These are phyloP conservation scores for Dichotomopilus funicola DNA, from an alignment of 2,329 filamentous ascomycete genomes.

Conservation along the genomic window DNA sequence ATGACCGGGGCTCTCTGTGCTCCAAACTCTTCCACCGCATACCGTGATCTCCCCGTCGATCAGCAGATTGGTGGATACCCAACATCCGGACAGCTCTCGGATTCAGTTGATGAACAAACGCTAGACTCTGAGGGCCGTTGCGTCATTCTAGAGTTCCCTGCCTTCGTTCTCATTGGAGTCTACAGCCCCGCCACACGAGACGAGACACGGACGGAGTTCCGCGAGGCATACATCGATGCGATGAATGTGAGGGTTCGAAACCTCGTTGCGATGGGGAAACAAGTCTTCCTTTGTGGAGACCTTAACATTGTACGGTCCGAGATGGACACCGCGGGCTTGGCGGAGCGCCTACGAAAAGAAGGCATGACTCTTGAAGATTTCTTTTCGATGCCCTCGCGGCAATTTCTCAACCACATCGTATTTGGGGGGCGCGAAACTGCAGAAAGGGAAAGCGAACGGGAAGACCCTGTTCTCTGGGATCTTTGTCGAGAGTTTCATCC, in stretches of 20 bases:
- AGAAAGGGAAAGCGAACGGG: constrained; percentile 60
- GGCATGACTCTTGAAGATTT: constrained; percentile 64
- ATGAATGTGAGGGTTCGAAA: constrained; percentile 83
- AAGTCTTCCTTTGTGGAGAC: constrained; percentile 80
- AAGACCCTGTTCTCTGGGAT: constrained; percentile 72
- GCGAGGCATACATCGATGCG: constrained; percentile 69
- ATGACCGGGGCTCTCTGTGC: constrained; percentile 72
- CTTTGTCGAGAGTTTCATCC: constrained; percentile 77
- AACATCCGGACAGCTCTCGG: constrained; percentile 56
- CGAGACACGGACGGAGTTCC: constrained; percentile 74
- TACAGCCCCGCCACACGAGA: constrained; percentile 90
- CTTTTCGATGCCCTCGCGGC: constrained; percentile 62
- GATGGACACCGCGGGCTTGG: constrained; percentile 69
- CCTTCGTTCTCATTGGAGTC: constrained; percentile 86
- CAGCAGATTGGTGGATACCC: constrained; percentile 89
- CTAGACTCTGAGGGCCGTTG: constrained; percentile 91
- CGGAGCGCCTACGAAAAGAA: constrained; percentile 66
- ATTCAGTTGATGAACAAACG: constrained; percentile 57
- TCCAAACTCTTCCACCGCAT: constrained; percentile 63
- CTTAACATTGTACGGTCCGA: constrained; percentile 65
- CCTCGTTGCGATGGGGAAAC: constrained; percentile 70
- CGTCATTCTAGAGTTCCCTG: constrained; percentile 85
- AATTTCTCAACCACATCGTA: constrained; percentile 81
- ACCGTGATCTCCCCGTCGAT: constrained; percentile 65
- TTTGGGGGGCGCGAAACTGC: constrained; percentile 63